Percentiles rank a stretch among this genome's conserved stretches.
Evolutionary conservation across 768 basidiomycete genomes (phyloP).

Genomic region (Steccherinum ochraceum): DNA sequence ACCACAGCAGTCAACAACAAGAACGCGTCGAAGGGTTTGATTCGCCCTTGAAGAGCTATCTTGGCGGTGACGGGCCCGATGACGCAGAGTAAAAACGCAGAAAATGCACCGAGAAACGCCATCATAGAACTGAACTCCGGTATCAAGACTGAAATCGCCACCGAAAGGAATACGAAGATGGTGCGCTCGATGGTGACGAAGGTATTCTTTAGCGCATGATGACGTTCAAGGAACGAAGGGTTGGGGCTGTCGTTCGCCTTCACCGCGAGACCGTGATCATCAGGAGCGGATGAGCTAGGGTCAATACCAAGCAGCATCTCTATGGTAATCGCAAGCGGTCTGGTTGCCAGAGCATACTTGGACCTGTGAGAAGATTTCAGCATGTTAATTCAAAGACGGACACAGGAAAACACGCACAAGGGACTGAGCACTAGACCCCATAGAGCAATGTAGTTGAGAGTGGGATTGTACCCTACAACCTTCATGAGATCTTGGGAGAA

Average conservation of each 20-base stretch:
- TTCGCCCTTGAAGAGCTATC: conserved; percentile 46
- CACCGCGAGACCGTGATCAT: conserved; percentile 21
- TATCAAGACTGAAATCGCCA: conserved; percentile 64
- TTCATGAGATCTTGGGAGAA: conserved; percentile 78
- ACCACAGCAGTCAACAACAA: conserved; percentile 45
- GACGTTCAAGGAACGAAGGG: background rate
- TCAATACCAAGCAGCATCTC: conserved; percentile 75
- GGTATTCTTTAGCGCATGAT: conserved; percentile 28
- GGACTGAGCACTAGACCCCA: conserved; percentile 85
- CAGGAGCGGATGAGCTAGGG: conserved; percentile 14
- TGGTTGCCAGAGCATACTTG: conserved; percentile 80
- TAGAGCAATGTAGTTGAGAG: conserved; percentile 66
- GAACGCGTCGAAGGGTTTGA: conserved; percentile 43
- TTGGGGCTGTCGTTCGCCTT: background rate
- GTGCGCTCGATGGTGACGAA: conserved; percentile 51
- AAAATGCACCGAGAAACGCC: conserved; percentile 90
- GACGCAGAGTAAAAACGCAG: conserved; percentile 55
- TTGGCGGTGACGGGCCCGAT: conserved; percentile 68
- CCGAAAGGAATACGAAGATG: conserved; percentile 50
- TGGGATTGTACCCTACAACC: conserved; percentile 64
- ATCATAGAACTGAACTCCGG: conserved; percentile 80
- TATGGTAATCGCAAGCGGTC: conserved; percentile 82
- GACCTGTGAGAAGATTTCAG: conserved; percentile 38
- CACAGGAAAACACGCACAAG: conserved; percentile 38
- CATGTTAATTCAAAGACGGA: background rate